phyloP scores from a whole-genome alignment of 495 filamentous ascomycete species.

The Penicillium antarcticum region DNA sequence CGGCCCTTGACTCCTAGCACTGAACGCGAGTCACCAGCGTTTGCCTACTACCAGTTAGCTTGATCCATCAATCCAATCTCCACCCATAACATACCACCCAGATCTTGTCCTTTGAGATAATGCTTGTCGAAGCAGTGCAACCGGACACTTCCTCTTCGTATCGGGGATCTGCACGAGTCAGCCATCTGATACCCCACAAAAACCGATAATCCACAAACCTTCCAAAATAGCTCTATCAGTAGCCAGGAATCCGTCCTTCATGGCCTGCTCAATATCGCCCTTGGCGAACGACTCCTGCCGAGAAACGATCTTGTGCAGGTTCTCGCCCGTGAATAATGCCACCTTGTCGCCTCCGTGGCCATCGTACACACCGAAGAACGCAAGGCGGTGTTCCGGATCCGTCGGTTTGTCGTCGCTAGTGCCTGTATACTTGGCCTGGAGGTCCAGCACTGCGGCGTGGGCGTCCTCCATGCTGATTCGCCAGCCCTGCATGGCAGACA shows the following conservation, averaged over 20 bases:
- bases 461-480: constrained; percentile 99
- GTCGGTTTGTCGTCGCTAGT: constrained; percentile 58
- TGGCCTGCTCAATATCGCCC: constrained; percentile 88
- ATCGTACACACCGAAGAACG: constrained; percentile 98
- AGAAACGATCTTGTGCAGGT: constrained; percentile 88
- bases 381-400: constrained; percentile 65
- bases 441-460: constrained; percentile 83
- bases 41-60: constrained; percentile 59
- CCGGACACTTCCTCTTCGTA: constrained; percentile 98
- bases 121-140: constrained; percentile 87
- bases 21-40: constrained; percentile 91
- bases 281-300: constrained; percentile 91
- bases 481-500: constrained; percentile 99
- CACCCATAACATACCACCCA: constrained; percentile 71
- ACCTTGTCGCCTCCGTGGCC: constrained; percentile 97
- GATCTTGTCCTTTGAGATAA: constrained; percentile 88
- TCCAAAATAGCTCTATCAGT: constrained; percentile 94
- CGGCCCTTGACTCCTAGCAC: constrained; percentile 94
- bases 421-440: constrained; percentile 61
- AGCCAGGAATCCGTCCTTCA: constrained; percentile 96
- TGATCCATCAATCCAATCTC: background rate
- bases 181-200: background rate
- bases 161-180: constrained; percentile 67
- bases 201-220: constrained; percentile 52
- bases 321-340: constrained; percentile 85